A percentile compares a stretch with the other conserved stretches of the same genome.
Evolutionary conservation across 305 asterid genomes (phyloP).

Genomic region (Ilex paraguariensis): DNA sequence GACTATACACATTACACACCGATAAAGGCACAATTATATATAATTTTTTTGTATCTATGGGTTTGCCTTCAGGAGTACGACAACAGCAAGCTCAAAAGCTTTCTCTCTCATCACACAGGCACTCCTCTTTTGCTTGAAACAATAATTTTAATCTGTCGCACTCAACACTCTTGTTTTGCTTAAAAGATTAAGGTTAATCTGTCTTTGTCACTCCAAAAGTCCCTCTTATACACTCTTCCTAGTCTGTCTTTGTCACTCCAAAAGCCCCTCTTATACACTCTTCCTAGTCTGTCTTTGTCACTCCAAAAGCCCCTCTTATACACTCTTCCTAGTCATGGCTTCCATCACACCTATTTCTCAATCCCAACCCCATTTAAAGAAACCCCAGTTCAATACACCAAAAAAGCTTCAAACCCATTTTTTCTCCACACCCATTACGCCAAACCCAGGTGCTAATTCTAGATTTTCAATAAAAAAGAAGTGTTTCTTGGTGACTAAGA

Average conservation of each 20-base stretch:
- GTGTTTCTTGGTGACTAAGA: constrained; percentile 20
- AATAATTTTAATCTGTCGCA: no score
- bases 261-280: constrained; percentile 6
- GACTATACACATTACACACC: no score
- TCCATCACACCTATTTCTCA: constrained; percentile 55
- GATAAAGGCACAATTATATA: no score
- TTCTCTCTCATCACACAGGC: background rate
- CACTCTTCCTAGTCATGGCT: constrained; percentile 44
- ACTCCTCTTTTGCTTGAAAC: background rate
- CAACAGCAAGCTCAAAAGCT: background rate
- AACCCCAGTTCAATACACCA: constrained; percentile 26
- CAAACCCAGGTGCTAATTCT: background rate
- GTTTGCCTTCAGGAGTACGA: background rate
- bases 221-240: constrained; percentile 12
- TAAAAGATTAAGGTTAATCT: no score
- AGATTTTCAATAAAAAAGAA: constrained; percentile 18
- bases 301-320: background rate
- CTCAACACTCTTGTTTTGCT: no score
- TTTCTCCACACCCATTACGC: constrained; percentile 30
- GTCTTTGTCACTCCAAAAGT: no score
- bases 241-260: no score
- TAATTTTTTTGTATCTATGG: no score
- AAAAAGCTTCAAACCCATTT: constrained; percentile 27
- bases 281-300: background rate
- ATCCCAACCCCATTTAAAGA: constrained; percentile 34